These are phyloP conservation scores for Agaricus blazei DNA, from an alignment of 768 basidiomycete species.

Conservation along the genomic window DNA sequence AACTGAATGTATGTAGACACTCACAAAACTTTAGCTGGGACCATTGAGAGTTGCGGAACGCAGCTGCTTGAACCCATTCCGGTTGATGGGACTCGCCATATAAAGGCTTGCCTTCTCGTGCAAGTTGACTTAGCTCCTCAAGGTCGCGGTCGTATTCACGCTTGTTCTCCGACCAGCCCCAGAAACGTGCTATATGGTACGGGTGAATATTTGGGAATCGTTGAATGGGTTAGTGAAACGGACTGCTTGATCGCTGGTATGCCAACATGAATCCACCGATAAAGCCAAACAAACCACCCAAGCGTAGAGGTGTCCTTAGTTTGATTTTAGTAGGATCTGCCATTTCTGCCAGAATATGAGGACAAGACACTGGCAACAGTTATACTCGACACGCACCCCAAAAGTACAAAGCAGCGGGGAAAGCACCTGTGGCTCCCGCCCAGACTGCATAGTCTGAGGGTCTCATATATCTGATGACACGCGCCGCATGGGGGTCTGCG, in stretches of 20 bases:
- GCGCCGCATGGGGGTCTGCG: constrained; percentile 81
- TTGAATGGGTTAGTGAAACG: constrained; percentile 26
- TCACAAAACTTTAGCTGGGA: constrained; percentile 91
- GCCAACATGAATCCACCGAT: constrained; percentile 88
- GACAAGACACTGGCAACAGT: constrained; percentile 1
- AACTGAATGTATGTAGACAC: constrained; percentile 22
- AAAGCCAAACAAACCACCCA: constrained; percentile 79
- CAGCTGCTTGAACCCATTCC: constrained; percentile 80
- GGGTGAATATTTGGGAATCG: constrained; percentile 4
- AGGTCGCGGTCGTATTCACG: constrained; percentile 76
- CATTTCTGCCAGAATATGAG: constrained; percentile 32
- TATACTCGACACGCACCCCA: constrained; percentile 57
- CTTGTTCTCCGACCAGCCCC: constrained; percentile 91
- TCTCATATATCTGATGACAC: constrained; percentile 88
- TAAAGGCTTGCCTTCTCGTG: constrained; percentile 73
- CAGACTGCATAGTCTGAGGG: constrained; percentile 83
- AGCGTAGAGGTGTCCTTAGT: constrained; percentile 32
- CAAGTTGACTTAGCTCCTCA: constrained; percentile 71
- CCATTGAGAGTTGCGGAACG: constrained; percentile 84
- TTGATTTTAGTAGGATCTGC: constrained; percentile 38
- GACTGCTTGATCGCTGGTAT: constrained; percentile 87
- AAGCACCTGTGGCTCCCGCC: constrained; percentile 75
- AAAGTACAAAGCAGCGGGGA: constrained; percentile 74
- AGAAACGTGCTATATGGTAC: constrained; percentile 68
- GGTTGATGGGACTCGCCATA: constrained; percentile 84